Evolutionary conservation across 371 early-diverging fungal species (phyloP).

Genomic region (Apophysomyces variabilis): DNA sequence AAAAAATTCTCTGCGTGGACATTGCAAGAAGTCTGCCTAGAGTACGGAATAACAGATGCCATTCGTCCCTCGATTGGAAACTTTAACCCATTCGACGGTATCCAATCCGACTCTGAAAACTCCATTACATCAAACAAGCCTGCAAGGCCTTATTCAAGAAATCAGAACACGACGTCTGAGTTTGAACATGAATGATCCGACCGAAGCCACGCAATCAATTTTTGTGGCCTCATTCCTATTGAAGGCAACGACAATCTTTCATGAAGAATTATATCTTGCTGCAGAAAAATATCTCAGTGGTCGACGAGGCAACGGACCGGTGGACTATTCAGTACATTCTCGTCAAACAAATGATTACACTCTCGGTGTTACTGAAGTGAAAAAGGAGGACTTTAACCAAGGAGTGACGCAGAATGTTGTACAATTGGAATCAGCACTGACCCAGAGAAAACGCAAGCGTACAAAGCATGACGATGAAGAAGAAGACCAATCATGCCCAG

Average conservation of each 20-base stretch:
- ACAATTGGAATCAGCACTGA: conserved; percentile 6
- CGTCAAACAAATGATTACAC: conserved; percentile 9
- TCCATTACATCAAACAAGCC: not conserved
- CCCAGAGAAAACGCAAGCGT: conserved; percentile 12
- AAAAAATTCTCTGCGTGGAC: conserved; percentile 4
- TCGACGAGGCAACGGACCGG: conserved; percentile 10
- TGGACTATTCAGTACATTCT: conserved; percentile 13
- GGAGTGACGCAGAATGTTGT: conserved; percentile 12
- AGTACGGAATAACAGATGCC: not conserved
- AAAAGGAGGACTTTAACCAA: conserved; percentile 12
- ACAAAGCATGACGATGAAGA: not conserved
- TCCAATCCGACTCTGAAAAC: conserved; percentile 4
- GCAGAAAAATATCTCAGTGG: conserved; percentile 12
- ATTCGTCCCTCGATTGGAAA: not conserved
- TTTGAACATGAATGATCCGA: not conserved
- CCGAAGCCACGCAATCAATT: conserved; percentile 2
- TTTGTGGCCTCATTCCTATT: conserved; percentile 7
- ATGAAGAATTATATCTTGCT: conserved; percentile 7
- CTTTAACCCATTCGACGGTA: not conserved
- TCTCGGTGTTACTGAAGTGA: conserved; percentile 15
- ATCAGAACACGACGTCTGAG: not conserved
- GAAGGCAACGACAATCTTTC: not conserved
- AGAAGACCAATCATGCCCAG: not conserved
- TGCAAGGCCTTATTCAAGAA: not conserved
- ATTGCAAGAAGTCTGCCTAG: conserved; percentile 1